phyloP scores from a whole-genome alignment of 768 basidiomycete species.

The Candolleomyces eurysporus region DNA sequence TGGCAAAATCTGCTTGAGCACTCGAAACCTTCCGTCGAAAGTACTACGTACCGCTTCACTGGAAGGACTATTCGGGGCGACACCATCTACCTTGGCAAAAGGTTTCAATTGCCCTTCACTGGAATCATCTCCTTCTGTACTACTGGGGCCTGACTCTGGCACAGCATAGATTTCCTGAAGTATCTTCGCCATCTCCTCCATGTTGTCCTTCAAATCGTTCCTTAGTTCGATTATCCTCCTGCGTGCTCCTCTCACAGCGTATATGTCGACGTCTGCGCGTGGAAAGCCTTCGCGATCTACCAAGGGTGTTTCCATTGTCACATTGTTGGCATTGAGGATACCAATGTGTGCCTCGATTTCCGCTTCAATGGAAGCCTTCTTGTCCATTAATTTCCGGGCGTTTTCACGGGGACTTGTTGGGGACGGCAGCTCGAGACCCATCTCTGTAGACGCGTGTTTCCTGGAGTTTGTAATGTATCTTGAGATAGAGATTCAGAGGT shows the following conservation, averaged over 20 bases:
- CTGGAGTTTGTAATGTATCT: no score
- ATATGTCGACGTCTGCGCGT: conserved; percentile 81
- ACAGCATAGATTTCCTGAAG: conserved; percentile 63
- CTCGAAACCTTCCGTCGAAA: background rate
- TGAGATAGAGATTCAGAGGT: no score
- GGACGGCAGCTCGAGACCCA: conserved; percentile 48
- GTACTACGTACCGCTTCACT: conserved; percentile 60
- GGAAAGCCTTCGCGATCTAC: conserved; percentile 90
- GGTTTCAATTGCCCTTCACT: conserved; percentile 31
- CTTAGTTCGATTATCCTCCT: conserved; percentile 75
- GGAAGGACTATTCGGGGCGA: conserved; percentile 82
- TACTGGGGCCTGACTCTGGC: conserved; percentile 12
- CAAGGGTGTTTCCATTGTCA: conserved; percentile 69
- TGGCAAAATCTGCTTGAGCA: conserved; percentile 24
- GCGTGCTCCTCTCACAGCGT: conserved; percentile 72
- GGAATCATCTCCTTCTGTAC: background rate
- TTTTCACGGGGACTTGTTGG: conserved; percentile 48
- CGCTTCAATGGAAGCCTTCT: conserved; percentile 70
- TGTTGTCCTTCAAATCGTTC: conserved; percentile 71
- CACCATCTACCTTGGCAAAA: conserved; percentile 81
- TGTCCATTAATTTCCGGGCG: conserved; percentile 62
- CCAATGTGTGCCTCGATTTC: conserved; percentile 63
- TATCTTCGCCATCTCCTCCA: conserved; percentile 63
- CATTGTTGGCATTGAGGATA: conserved; percentile 61
- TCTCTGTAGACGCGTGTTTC: conserved; percentile 14